phyloP scores from a whole-genome alignment of 441 rosid genomes.

The Cnidoscolus chayamansa region DNA sequence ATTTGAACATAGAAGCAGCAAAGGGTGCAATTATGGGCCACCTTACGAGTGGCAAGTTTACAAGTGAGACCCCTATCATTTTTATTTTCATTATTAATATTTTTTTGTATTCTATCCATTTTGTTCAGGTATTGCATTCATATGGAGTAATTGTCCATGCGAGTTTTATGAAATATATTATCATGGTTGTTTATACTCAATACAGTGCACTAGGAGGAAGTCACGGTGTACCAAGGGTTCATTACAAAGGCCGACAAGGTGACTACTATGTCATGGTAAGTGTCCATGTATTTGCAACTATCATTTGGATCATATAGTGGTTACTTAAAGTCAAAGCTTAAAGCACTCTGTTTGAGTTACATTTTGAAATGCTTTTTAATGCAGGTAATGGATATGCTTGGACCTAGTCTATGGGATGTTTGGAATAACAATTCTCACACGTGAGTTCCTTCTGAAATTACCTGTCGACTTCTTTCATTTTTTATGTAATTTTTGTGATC shows the following conservation, averaged over 20 bases:
- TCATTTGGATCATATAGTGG: too few species aligned
- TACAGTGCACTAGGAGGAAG: conserved; percentile 84
- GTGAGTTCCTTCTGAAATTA: conserved; percentile 37
- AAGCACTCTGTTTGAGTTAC: not conserved
- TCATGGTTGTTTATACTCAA: conserved; percentile 25
- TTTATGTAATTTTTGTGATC: not conserved
- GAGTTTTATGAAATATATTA: conserved; percentile 6
- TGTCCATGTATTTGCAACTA: conserved; percentile 8
- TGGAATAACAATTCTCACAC: conserved; percentile 82
- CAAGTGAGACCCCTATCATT: conserved; percentile 45
- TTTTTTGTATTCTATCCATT: not conserved
- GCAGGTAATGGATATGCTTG: conserved; percentile 95
- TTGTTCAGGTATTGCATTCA: conserved; percentile 8
- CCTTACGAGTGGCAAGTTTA: conserved; percentile 98
- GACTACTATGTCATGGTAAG: conserved; percentile 93
- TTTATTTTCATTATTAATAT: too few species aligned
- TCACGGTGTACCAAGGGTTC: conserved; percentile 92
- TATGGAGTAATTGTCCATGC: not conserved
- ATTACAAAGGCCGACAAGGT: conserved; percentile 87
- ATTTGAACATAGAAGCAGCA: conserved; percentile 87
- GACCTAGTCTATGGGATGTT: conserved; percentile 95
- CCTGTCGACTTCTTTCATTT: not conserved
- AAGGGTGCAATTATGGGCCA: conserved; percentile 90
- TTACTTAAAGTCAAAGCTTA: too few species aligned
- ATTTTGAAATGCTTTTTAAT: conserved; percentile 4